A percentile compares a stretch with the other conserved stretches of the same genome.
Evolutionary conservation across 805 yeast species (phyloP).

Genomic region (Starmerella sp.): DNA sequence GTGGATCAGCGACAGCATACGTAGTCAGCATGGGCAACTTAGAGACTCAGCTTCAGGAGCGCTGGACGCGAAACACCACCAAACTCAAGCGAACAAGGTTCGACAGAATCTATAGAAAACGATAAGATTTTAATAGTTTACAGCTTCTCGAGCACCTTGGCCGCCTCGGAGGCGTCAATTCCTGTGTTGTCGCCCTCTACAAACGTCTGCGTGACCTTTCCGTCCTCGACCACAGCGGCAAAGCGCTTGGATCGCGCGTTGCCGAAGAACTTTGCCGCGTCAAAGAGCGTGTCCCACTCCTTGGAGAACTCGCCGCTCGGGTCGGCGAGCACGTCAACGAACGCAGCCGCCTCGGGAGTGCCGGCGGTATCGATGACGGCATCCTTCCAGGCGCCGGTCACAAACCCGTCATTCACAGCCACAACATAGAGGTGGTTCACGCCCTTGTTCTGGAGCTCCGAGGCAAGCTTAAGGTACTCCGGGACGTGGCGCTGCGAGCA

Average conservation of each 20-base stretch:
- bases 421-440: conserved; percentile 50
- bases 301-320: conserved; percentile 62
- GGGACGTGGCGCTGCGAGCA: conserved; percentile 67
- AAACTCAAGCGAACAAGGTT: too few species aligned
- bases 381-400: conserved; percentile 68
- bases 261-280: conserved; percentile 69
- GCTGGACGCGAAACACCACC: not conserved
- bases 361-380: conserved; percentile 19
- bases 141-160: conserved; percentile 20
- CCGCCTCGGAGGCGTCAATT: conserved; percentile 36
- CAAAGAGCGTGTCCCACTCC: conserved; percentile 56
- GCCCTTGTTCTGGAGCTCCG: conserved; percentile 55
- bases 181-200: conserved; percentile 76
- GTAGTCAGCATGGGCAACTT: not conserved
- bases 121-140: not conserved
- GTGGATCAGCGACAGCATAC: not conserved
- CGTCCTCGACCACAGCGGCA: conserved; percentile 66
- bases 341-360: conserved; percentile 25
- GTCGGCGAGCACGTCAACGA: conserved; percentile 58
- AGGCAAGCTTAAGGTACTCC: conserved; percentile 46
- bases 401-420: conserved; percentile 81
- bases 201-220: conserved; percentile 52
- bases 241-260: conserved; percentile 62
- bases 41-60: not conserved
- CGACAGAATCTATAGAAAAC: too few species aligned